These are phyloP conservation scores for Dothistroma pini DNA, from an alignment of 2,329 filamentous ascomycete genomes.

Conservation along the genomic window DNA sequence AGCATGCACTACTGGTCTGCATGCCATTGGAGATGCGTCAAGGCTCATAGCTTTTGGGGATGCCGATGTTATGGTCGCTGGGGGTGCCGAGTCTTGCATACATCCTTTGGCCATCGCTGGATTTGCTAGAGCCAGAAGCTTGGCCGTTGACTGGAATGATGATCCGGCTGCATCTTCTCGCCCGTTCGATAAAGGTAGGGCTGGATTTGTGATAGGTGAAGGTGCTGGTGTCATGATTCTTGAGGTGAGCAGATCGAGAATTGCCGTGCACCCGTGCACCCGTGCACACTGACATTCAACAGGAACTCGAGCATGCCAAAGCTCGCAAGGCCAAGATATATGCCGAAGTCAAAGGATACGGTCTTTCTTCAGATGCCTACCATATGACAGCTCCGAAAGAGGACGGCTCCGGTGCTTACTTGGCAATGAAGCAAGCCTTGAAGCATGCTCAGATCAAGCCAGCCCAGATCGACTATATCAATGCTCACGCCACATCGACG, in stretches of 20 bases:
- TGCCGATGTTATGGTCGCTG: conserved; percentile 93
- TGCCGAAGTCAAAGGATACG: conserved; percentile 85
- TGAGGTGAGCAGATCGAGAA: conserved; percentile 52
- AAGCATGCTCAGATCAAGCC: conserved; percentile 68
- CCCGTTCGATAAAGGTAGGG: conserved; percentile 76
- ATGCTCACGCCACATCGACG: conserved; percentile 92
- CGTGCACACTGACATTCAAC: conserved; percentile 9
- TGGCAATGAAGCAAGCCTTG: conserved; percentile 82
- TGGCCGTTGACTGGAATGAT: conserved; percentile 78
- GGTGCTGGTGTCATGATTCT: conserved; percentile 84
- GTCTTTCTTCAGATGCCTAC: conserved; percentile 82
- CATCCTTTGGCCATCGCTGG: conserved; percentile 90
- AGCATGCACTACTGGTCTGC: conserved; percentile 92
- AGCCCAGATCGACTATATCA: conserved; percentile 78
- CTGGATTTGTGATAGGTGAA: conserved; percentile 90
- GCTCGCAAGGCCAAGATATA: conserved; percentile 76
- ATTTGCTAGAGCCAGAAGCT: conserved; percentile 80
- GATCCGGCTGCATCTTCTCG: conserved; percentile 68
- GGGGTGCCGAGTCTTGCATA: conserved; percentile 90
- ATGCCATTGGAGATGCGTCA: conserved; percentile 91
- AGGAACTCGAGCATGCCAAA: conserved; percentile 82
- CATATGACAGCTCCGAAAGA: conserved; percentile 89
- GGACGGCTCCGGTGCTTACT: conserved; percentile 74
- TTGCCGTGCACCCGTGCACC: background rate
- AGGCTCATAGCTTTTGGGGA: conserved; percentile 88